These are phyloP conservation scores for Rhizopogon vinicolor DNA, from an alignment of 768 basidiomycete species.

Conservation along the genomic window DNA sequence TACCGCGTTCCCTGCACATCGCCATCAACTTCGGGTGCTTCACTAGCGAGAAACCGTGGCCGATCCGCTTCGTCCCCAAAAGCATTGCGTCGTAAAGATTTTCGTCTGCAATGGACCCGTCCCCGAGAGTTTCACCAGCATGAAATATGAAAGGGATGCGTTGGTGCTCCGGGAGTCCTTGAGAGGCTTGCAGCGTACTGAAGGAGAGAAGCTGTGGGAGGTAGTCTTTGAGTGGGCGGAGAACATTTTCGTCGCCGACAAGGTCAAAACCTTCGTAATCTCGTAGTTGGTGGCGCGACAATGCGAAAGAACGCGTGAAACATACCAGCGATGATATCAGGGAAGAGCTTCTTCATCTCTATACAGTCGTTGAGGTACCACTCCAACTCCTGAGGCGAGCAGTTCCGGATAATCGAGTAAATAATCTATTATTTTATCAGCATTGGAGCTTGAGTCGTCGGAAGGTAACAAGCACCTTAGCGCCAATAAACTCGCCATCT, in stretches of 20 bases:
- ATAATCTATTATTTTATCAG: constrained; percentile 47
- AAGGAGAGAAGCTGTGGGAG: constrained; percentile 57
- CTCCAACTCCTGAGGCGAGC: constrained; percentile 51
- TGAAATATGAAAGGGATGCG: constrained; percentile 78
- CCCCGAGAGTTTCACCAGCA: constrained; percentile 77
- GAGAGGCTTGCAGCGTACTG: constrained; percentile 48
- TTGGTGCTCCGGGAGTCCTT: constrained; percentile 31
- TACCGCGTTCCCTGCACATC: constrained; percentile 55
- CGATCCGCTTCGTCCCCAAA: constrained; percentile 74
- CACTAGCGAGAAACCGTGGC: constrained; percentile 75
- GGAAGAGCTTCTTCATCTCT: constrained; percentile 66
- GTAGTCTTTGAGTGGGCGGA: constrained; percentile 60
- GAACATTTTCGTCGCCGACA: constrained; percentile 67
- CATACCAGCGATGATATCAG: constrained; percentile 63
- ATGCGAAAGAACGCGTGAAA: background rate
- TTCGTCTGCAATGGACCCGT: constrained; percentile 63
- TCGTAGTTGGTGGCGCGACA: background rate
- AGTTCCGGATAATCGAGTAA: constrained; percentile 57
- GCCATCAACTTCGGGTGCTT: constrained; percentile 75
- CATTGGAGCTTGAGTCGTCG: background rate
- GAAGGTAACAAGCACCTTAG: constrained; percentile 33
- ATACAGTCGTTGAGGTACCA: constrained; percentile 76
- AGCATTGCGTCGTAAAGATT: constrained; percentile 80
- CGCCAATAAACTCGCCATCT: constrained; percentile 60
- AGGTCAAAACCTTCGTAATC: constrained; percentile 62